These are phyloP conservation scores for Phytophthora capsici DNA, from an alignment of 352 stramenopile species.

Conservation along the genomic window DNA sequence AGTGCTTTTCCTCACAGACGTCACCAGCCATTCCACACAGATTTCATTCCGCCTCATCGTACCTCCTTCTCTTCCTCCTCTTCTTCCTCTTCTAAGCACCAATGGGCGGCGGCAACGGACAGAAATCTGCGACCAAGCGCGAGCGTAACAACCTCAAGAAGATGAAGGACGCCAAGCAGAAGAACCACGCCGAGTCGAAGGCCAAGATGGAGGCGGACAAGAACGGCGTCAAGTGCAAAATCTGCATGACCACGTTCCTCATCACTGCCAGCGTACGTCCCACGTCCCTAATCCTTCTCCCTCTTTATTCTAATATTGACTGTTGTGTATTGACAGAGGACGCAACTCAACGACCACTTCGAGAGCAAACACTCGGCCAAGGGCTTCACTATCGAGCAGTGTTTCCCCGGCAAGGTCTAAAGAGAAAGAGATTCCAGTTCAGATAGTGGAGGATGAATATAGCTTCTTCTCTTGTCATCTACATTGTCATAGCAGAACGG, in stretches of 20 bases:
- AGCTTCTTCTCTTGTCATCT: not conserved
- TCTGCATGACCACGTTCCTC: slow-evolving; percentile 90
- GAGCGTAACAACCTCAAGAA: slow-evolving; percentile 89
- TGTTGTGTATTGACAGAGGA: slow-evolving; percentile 35
- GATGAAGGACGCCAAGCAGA: slow-evolving; percentile 82
- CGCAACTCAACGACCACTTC: slow-evolving; percentile 83
- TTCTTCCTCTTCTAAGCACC: slow-evolving; percentile 9
- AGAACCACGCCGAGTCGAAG: slow-evolving; percentile 80
- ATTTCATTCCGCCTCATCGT: slow-evolving; percentile 6
- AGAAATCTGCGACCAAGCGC: slow-evolving; percentile 81
- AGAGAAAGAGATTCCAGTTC: not conserved
- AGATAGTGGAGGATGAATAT: not conserved
- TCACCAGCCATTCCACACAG: slow-evolving; percentile 12
- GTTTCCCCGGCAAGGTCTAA: slow-evolving; percentile 58
- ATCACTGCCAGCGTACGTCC: slow-evolving; percentile 78
- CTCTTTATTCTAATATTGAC: not conserved
- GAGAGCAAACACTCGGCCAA: slow-evolving; percentile 82
- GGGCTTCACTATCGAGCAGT: slow-evolving; percentile 78
- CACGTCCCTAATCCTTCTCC: not conserved
- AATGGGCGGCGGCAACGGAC: slow-evolving; percentile 87
- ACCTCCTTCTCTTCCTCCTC: not conserved
- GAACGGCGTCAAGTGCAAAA: slow-evolving; percentile 86
- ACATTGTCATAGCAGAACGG: slow-evolving; percentile 15
- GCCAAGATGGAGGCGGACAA: slow-evolving; percentile 86
- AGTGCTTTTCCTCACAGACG: slow-evolving; percentile 1